Evolutionary conservation across 2,329 filamentous ascomycete genomes (phyloP).

Genomic region (Aureobasidium sp.): DNA sequence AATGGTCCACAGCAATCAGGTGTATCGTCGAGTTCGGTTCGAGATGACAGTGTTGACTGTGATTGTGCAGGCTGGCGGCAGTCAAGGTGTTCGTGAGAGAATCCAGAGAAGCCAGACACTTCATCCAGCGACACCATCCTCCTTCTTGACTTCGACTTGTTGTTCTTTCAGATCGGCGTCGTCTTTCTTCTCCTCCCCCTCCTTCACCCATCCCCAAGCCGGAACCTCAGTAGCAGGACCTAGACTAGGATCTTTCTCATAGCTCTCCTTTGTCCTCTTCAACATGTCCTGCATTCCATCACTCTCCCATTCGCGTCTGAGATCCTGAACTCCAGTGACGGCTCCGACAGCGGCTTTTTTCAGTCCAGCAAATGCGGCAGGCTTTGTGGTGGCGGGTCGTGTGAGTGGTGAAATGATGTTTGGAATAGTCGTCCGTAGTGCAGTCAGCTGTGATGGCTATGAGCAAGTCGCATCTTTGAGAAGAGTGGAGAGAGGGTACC

Average conservation of each 20-base stretch:
- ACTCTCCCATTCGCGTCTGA: conserved; percentile 33
- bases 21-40: not conserved
- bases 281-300: conserved; percentile 32
- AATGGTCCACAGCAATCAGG: not conserved
- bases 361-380: conserved; percentile 33
- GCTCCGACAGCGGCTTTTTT: conserved; percentile 32
- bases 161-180: not conserved
- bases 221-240: conserved; percentile 23
- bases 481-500: conserved; percentile 23
- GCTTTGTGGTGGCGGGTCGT: conserved; percentile 22
- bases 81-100: not conserved
- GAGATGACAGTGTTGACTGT: not conserved
- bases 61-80: not conserved
- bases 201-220: conserved; percentile 8
- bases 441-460: conserved; percentile 31
- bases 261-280: conserved; percentile 31
- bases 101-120: not conserved
- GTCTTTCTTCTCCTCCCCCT: not conserved
- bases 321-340: conserved; percentile 31
- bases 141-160: not conserved
- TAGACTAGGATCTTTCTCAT: conserved; percentile 32
- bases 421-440: conserved; percentile 37
- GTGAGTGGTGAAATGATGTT: conserved; percentile 36
- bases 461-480: not conserved
- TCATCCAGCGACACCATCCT: not conserved